Conservation (phyloP, 345 rosid genomes). For the Anacardium occidentale region DNA sequence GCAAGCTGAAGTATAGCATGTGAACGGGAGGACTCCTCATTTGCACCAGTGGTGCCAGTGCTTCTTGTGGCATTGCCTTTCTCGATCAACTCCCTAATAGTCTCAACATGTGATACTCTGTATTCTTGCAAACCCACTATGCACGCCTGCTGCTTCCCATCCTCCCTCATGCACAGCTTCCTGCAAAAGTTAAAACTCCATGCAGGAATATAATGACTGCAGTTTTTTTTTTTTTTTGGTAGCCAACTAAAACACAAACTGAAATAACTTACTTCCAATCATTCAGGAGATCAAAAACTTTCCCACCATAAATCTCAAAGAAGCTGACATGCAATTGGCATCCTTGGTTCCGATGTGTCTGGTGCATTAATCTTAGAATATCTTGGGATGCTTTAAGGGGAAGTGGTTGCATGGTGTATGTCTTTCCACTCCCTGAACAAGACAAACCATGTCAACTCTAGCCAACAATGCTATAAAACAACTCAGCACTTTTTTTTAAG, state of each 20-base stretch:
- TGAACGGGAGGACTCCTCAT: slow-evolving; percentile 69
- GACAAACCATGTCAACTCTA: slow-evolving; percentile 3
- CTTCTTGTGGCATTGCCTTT: slow-evolving; percentile 62
- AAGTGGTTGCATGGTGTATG: slow-evolving; percentile 67
- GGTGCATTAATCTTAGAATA: slow-evolving; percentile 50
- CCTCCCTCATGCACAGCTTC: slow-evolving; percentile 71
- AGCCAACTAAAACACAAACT: slow-evolving; percentile 3
- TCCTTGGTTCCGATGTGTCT: slow-evolving; percentile 48
- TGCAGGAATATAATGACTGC: slow-evolving; percentile 8
- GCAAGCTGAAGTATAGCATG: slow-evolving; percentile 73
- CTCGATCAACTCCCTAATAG: slow-evolving; percentile 54
- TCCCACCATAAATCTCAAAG: slow-evolving; percentile 74
- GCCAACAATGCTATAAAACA: neutral
- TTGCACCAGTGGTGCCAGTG: slow-evolving; percentile 63
- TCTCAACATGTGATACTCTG: slow-evolving; percentile 54
- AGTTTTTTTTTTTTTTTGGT: neutral
- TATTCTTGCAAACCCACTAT: slow-evolving; percentile 66
- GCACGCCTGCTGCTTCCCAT: slow-evolving; percentile 68
- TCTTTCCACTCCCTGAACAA: slow-evolving; percentile 64
- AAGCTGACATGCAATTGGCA: slow-evolving; percentile 60
- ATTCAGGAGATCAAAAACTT: slow-evolving; percentile 66
- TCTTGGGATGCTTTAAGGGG: slow-evolving; percentile 67
- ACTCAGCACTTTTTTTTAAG: no score
- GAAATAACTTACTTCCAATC: slow-evolving; percentile 54
- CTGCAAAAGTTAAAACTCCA: slow-evolving; percentile 29